Evolutionary conservation across 495 filamentous ascomycete genomes (phyloP).

Genomic region (Talaromyces adpressus): DNA sequence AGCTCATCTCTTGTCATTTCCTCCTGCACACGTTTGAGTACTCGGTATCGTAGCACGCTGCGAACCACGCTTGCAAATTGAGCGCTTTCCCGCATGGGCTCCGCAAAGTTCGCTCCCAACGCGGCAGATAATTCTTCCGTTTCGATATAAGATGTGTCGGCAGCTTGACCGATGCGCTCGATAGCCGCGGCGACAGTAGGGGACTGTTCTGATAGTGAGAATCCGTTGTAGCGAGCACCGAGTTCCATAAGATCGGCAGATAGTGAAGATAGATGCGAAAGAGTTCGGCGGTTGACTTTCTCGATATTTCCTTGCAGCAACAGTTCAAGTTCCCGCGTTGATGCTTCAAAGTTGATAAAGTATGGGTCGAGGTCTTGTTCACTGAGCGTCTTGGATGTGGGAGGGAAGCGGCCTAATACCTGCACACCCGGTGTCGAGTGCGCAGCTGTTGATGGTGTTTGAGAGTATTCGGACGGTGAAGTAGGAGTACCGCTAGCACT

Average conservation of each 20-base stretch:
- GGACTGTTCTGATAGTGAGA: conserved; percentile 86
- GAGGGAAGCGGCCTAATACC: conserved; percentile 74
- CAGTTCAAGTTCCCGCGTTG: conserved; percentile 79
- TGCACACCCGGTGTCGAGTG: conserved; percentile 57
- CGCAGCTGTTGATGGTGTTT: conserved; percentile 44
- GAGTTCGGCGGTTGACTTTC: conserved; percentile 84
- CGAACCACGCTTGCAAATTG: conserved; percentile 95
- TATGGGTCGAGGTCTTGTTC: conserved; percentile 94
- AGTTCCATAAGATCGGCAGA: conserved; percentile 88
- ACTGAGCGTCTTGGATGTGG: conserved; percentile 62
- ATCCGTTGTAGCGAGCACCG: conserved; percentile 92
- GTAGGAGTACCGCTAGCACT: conserved; percentile 46
- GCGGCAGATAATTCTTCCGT: conserved; percentile 83
- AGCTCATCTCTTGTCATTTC: conserved; percentile 95
- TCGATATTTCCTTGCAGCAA: conserved; percentile 89
- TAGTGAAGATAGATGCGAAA: conserved; percentile 73
- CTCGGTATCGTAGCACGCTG: conserved; percentile 75
- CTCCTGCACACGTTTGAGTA: conserved; percentile 90
- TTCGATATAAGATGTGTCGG: conserved; percentile 91
- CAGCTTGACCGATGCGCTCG: conserved; percentile 88
- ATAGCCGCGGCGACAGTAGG: conserved; percentile 86
- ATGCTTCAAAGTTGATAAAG: conserved; percentile 83
- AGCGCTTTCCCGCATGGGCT: conserved; percentile 94
- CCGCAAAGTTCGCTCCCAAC: conserved; percentile 83
- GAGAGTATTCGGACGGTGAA: conserved; percentile 35